phyloP scores from a whole-genome alignment of 352 stramenopile genomes.

The Discostella stelligera region DNA sequence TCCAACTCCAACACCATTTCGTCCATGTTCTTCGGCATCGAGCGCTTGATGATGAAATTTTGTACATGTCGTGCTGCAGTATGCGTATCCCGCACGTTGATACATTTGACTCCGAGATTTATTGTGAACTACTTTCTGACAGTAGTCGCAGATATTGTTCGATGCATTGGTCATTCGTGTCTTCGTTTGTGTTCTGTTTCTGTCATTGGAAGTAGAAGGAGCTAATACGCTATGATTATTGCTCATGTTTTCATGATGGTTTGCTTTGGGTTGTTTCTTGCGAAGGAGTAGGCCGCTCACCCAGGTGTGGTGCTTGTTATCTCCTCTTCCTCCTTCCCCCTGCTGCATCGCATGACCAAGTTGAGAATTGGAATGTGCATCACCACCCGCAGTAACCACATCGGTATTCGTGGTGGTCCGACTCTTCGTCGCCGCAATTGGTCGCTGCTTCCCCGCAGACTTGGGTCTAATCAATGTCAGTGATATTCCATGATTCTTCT shows the following conservation, averaged over 20 bases:
- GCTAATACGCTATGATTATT: neutral
- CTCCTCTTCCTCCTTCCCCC: neutral
- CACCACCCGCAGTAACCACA: no score
- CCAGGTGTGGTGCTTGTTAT: neutral
- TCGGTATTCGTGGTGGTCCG: neutral
- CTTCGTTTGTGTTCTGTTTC: no score
- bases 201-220: neutral
- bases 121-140: slow-evolving; percentile 82
- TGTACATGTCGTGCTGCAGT: slow-evolving; percentile 86
- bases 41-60: slow-evolving; percentile 14
- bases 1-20: no score
- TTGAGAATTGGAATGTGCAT: no score
- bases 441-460: slow-evolving; percentile 11
- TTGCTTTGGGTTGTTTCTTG: neutral
- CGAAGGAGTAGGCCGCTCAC: neutral
- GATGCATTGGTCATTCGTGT: no score
- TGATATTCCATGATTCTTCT: neutral
- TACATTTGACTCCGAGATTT: slow-evolving; percentile 86
- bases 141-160: slow-evolving; percentile 24
- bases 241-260: neutral
- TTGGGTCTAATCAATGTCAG: neutral
- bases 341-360: neutral
- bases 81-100: slow-evolving; percentile 86
- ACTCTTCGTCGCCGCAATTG: neutral
- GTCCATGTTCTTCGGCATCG: neutral